Conservation (phyloP, 2,329 filamentous ascomycete genomes). For the Dothistroma pini region DNA sequence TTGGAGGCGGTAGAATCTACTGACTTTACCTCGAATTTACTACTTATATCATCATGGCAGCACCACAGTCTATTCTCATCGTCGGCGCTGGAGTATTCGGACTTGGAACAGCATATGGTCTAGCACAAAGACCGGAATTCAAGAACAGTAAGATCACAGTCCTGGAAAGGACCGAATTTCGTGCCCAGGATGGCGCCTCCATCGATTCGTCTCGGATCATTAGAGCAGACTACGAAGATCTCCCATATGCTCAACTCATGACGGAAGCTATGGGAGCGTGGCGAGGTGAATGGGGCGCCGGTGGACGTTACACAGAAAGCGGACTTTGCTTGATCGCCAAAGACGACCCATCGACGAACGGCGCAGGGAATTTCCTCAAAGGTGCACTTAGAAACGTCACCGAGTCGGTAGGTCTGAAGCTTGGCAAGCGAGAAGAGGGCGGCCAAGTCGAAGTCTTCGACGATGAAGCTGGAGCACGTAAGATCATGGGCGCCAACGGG, state of each 20-base stretch:
- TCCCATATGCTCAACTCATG: conserved; percentile 71
- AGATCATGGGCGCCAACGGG: conserved; percentile 39
- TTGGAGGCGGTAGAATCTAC: not conserved
- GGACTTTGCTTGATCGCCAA: conserved; percentile 62
- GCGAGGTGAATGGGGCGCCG: conserved; percentile 59
- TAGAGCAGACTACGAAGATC: conserved; percentile 75
- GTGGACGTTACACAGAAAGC: conserved; percentile 66
- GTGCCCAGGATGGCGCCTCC: conserved; percentile 50
- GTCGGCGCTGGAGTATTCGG: conserved; percentile 54
- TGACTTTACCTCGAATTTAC: not conserved
- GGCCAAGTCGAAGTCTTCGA: conserved; percentile 39
- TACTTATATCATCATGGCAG: conserved; percentile 1
- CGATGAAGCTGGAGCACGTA: conserved; percentile 38
- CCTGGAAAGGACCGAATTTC: conserved; percentile 56
- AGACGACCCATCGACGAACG: conserved; percentile 36
- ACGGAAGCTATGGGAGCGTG: conserved; percentile 65
- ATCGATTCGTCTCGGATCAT: conserved; percentile 61
- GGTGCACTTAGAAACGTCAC: conserved; percentile 61
- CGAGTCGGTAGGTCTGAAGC: conserved; percentile 42
- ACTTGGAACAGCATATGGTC: conserved; percentile 64
- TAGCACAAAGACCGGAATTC: conserved; percentile 58
- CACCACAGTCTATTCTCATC: conserved; percentile 46
- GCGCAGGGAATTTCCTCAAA: conserved; percentile 49
- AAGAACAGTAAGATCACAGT: conserved; percentile 53
- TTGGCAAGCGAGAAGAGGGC: conserved; percentile 36